Base-by-base conservation (phyloP, 2,329 filamentous ascomycete species). In the Chrysoporthe cubensis region DNA sequence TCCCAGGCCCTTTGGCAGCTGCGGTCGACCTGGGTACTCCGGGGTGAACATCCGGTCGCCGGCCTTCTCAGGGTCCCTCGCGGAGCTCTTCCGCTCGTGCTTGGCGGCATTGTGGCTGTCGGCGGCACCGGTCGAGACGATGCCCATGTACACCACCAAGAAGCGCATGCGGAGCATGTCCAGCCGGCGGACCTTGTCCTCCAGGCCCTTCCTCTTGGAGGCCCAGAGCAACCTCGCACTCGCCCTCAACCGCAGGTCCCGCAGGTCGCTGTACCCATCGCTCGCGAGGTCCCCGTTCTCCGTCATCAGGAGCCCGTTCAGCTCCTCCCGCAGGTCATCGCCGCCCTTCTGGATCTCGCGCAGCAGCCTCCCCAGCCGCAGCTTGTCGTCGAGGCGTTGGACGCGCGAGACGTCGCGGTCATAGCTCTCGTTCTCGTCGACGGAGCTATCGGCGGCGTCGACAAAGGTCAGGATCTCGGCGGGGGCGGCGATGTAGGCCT, bases 111-210 rank as follows among this genome's bases (percentile, higher is more conserved):
- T 76, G 43, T 74, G 76, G 4, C 77, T 66, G 71, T 76, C 66
- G 74, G 76, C 73, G 18, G 76, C 75, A 57, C 75, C 76, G 13
- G 79, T 76, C 14, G 83, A 80, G 64, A 90, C 81, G 69, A 88
- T 83, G 71, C 87, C 85, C 85, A 90, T 86, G 76, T 88, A 89
- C 48, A 88, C 82, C 46, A 89, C 86, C 43, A 90, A 78, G 74
- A 90, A 90, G 69, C 88, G 84, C 86, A 88, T 89, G 74, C 88
- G 83, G 74, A 90, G 75, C 73, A 89, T 77, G 72, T 90, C 88
- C 52, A 90, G 78, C 59, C 87, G 81, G 66, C 85, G 82, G 65
- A 90, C 79, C 63, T 85, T 83, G 71, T 88, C 86, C 75, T 88
- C 85, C 62, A 90, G 78, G 63, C 81, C 80, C 62, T 76, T 77